A percentile compares a stretch with the other conserved stretches of the same genome.
Conservation (phyloP, 1,139 yeast genomes). For the Protomyces gravidus region DNA sequence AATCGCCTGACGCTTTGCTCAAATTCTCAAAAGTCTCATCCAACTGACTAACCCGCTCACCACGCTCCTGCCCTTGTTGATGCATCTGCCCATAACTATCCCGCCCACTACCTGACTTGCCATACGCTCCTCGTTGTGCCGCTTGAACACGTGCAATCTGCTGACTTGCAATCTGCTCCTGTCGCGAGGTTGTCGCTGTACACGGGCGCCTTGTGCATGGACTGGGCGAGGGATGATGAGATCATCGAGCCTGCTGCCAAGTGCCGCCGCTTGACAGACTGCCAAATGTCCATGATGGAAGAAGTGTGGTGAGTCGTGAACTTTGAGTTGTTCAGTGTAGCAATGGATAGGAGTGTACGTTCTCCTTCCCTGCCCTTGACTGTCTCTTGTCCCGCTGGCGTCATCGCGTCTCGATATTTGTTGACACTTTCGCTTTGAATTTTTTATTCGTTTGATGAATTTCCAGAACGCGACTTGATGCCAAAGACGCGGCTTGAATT, state of each 20-base stretch:
- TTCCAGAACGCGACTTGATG: too few relatives aligned
- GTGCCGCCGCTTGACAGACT: neutral
- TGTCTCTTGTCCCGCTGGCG: too few relatives aligned
- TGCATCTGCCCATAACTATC: slow-evolving; percentile 30
- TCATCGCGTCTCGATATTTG: too few relatives aligned
- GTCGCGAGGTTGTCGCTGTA: slow-evolving; percentile 19
- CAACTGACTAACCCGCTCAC: slow-evolving; percentile 37
- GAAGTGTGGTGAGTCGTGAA: too few relatives aligned
- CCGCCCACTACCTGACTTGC: slow-evolving; percentile 33
- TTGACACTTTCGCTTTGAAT: too few relatives aligned
- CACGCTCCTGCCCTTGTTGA: slow-evolving; percentile 33
- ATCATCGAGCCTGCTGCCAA: neutral
- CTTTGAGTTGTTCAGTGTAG: too few relatives aligned
- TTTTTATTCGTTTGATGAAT: too few relatives aligned
- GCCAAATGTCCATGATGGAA: neutral
- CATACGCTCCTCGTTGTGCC: slow-evolving; percentile 35
- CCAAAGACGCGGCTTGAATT: too few relatives aligned
- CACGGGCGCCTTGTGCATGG: neutral
- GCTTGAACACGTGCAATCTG: slow-evolving; percentile 36
- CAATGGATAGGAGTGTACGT: too few relatives aligned
- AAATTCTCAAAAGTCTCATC: slow-evolving; percentile 38
- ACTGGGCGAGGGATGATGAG: neutral
- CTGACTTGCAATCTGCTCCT: slow-evolving; percentile 35
- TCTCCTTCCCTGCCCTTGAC: too few relatives aligned
- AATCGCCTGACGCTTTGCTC: slow-evolving; percentile 40